A percentile compares a stretch with the other conserved stretches of the same genome.
Evolutionary conservation across 768 basidiomycete genomes (phyloP).

Genomic region (Boletus pseudo-olivaceus): DNA sequence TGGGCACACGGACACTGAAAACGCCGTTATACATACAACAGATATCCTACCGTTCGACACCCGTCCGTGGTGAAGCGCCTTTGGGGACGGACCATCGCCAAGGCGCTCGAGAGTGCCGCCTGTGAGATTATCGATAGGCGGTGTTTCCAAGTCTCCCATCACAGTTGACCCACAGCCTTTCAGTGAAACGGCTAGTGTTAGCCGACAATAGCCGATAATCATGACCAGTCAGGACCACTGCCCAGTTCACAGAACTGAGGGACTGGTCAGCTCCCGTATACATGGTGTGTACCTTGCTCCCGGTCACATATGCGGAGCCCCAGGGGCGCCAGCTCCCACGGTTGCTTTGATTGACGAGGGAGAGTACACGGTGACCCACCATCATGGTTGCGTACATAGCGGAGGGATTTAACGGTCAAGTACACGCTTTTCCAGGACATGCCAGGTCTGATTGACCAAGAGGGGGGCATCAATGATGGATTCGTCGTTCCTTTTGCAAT

Average conservation of each 20-base stretch:
- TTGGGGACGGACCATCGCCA: background rate
- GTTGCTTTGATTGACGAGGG: background rate
- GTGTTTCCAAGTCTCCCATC: slow-evolving; percentile 3
- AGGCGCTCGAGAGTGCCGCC: slow-evolving; percentile 12
- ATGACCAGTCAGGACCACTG: no score
- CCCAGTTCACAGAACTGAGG: no score
- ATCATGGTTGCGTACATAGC: slow-evolving; percentile 9
- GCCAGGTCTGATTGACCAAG: slow-evolving; percentile 1
- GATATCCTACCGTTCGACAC: slow-evolving; percentile 5
- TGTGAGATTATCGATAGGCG: slow-evolving; percentile 5
- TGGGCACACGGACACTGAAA: background rate
- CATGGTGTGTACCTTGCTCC: slow-evolving; percentile 1
- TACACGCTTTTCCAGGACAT: slow-evolving; percentile 4
- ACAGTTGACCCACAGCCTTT: slow-evolving; percentile 1
- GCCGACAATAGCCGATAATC: no score
- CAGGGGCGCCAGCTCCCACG: background rate
- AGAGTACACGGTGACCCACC: background rate
- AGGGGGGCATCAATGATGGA: slow-evolving; percentile 4
- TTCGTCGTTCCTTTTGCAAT: slow-evolving; percentile 4
- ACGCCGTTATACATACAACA: background rate
- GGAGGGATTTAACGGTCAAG: slow-evolving; percentile 5
- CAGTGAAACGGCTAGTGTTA: no score
- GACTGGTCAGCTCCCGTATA: slow-evolving; percentile 2
- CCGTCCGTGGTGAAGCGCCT: slow-evolving; percentile 5
- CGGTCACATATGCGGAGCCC: background rate